Percentiles rank a stretch among this genome's conserved stretches.
Evolutionary conservation across 352 stramenopile species (phyloP).

Genomic region (Albugo candida): DNA sequence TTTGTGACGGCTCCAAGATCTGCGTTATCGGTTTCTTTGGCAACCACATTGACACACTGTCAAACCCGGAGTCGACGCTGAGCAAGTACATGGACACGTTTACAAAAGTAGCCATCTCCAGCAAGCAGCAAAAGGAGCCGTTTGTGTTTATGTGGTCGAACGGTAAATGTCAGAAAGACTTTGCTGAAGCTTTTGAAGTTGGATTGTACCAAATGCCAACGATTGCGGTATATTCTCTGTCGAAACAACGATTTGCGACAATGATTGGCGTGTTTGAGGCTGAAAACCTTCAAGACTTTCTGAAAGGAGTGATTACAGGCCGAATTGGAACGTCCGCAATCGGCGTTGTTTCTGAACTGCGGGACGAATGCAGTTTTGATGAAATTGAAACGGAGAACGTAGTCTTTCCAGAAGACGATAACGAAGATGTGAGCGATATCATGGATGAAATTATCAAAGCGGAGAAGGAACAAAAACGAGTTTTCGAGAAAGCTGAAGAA

Average conservation of each 20-base stretch:
- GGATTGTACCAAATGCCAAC: constrained; percentile 60
- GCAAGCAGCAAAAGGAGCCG: constrained; percentile 27
- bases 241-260: constrained; percentile 43
- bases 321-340: constrained; percentile 39
- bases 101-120: constrained; percentile 20
- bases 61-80: constrained; percentile 19
- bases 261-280: constrained; percentile 52
- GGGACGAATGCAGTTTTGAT: constrained; percentile 25
- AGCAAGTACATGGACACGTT: constrained; percentile 22
- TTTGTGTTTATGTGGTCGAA: constrained; percentile 64
- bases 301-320: constrained; percentile 39
- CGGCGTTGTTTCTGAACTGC: constrained; percentile 16
- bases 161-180: constrained; percentile 55
- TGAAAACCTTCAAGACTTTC: constrained; percentile 27
- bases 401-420: constrained; percentile 15
- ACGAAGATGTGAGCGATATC: constrained; percentile 39
- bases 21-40: constrained; percentile 65
- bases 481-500: constrained; percentile 20
- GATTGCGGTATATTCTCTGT: constrained; percentile 49
- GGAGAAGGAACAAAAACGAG: constrained; percentile 31
- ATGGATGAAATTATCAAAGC: constrained; percentile 54
- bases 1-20: constrained; percentile 40
- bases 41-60: constrained; percentile 25
- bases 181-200: constrained; percentile 44
- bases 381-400: constrained; percentile 19